Conservation (phyloP, 441 rosid species). For the Heliophila coronopifolia region DNA sequence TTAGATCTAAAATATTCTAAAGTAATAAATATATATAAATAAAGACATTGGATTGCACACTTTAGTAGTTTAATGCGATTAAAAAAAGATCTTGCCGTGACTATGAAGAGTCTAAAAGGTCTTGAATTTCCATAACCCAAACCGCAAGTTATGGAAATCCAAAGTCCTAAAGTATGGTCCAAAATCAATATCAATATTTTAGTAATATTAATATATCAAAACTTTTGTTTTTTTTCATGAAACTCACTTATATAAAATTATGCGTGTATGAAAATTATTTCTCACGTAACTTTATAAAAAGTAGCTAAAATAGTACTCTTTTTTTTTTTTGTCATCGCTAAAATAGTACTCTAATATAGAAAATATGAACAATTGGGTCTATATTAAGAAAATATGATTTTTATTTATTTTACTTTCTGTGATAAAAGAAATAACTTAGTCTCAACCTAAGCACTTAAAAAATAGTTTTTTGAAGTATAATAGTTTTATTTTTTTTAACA, state of each 20-base stretch:
- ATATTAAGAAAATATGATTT: too few relatives aligned
- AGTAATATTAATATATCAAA: neutral
- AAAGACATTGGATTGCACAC: slow-evolving; percentile 3
- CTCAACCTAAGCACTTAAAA: too few relatives aligned
- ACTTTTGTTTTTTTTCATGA: neutral
- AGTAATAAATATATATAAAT: neutral
- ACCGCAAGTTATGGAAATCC: slow-evolving; percentile 27
- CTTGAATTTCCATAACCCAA: slow-evolving; percentile 14
- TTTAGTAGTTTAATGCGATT: slow-evolving; percentile 13
- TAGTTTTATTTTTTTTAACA: too few relatives aligned
- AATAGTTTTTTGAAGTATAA: too few relatives aligned
- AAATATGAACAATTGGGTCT: too few relatives aligned
- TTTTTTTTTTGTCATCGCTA: too few relatives aligned
- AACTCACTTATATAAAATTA: neutral
- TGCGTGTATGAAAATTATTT: neutral
- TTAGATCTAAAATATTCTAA: neutral
- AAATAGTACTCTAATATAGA: too few relatives aligned
- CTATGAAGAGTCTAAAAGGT: slow-evolving; percentile 26
- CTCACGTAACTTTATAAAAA: too few relatives aligned
- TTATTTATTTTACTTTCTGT: too few relatives aligned
- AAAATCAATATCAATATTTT: slow-evolving; percentile 1
- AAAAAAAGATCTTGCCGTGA: slow-evolving; percentile 8
- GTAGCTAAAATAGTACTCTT: too few relatives aligned
- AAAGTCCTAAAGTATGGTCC: slow-evolving; percentile 22
- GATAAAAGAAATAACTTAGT: too few relatives aligned